A percentile compares a stretch with the other conserved stretches of the same genome.
Evolutionary conservation across 441 rosid species (phyloP).

Genomic region (Erodium texanum): DNA sequence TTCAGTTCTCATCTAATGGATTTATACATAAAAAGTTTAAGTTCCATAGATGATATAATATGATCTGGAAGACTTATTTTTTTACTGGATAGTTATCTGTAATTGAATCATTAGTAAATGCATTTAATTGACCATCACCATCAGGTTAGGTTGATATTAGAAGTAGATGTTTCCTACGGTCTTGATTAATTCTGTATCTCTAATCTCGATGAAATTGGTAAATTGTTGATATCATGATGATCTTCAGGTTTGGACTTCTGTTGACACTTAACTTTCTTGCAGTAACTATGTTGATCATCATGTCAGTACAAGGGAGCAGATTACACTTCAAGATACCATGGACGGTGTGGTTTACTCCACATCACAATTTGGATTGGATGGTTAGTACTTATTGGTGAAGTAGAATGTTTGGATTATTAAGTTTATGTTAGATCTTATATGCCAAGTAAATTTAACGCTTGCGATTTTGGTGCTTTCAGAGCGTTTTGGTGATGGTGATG

Average conservation of each 20-base stretch:
- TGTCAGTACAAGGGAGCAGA: conserved; percentile 90
- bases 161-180: not conserved
- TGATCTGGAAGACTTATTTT: not conserved
- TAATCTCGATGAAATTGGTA: not conserved
- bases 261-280: conserved; percentile 28
- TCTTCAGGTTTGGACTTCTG: conserved; percentile 1
- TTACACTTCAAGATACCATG: conserved; percentile 98
- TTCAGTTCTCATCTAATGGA: not conserved
- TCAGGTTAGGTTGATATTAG: not conserved
- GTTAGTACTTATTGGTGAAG: conserved; percentile 39
- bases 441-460: conserved; percentile 15
- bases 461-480: conserved; percentile 43
- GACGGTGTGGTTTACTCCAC: conserved; percentile 89
- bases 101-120: not conserved
- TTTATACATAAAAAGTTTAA: not conserved
- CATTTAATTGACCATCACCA: not conserved
- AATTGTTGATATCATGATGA: not conserved
- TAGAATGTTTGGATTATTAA: conserved; percentile 14
- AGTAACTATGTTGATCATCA: conserved; percentile 97
- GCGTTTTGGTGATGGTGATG: conserved; percentile 94
- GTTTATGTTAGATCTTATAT: conserved; percentile 1
- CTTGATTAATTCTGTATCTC: not conserved
- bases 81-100: not conserved
- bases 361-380: conserved; percentile 95
- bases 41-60: not conserved